Evolutionary conservation across 371 early-diverging fungal genomes (phyloP).

Genomic region (Chytridium lagenaria): DNA sequence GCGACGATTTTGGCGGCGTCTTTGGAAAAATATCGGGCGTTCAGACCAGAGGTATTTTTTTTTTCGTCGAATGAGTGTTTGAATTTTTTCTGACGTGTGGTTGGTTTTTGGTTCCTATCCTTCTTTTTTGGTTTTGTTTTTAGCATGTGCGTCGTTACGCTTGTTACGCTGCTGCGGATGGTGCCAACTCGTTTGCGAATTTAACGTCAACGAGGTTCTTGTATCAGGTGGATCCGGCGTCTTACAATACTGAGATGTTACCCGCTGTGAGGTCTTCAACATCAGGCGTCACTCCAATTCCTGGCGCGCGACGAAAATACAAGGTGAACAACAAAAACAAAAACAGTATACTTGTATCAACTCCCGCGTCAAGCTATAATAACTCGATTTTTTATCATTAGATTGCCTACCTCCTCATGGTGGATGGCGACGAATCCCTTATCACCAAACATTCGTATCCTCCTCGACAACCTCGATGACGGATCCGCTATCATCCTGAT

Average conservation of each 20-base stretch:
- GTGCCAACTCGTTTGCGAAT: conserved; percentile 20
- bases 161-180: conserved; percentile 36
- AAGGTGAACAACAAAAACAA: too few species aligned
- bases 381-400: background rate
- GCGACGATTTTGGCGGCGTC: conserved; percentile 3
- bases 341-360: background rate
- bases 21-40: conserved; percentile 20
- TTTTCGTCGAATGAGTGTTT: background rate
- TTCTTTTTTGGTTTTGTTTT: background rate
- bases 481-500: conserved; percentile 38
- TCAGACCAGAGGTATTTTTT: background rate
- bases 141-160: conserved; percentile 25
- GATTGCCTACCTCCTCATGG: conserved; percentile 36
- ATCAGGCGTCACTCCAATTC: conserved; percentile 3
- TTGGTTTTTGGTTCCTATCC: background rate
- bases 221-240: conserved; percentile 23
- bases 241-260: conserved; percentile 30
- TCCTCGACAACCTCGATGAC: conserved; percentile 34
- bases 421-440: conserved; percentile 30
- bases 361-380: background rate
- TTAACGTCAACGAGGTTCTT: conserved; percentile 28
- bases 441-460: conserved; percentile 25
- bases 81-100: background rate
- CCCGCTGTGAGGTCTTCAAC: conserved; percentile 16
- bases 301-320: conserved; percentile 17